These are phyloP conservation scores for Ustilago vetiveriae DNA, from an alignment of 1,284 basidiomycete species.

Conservation along the genomic window DNA sequence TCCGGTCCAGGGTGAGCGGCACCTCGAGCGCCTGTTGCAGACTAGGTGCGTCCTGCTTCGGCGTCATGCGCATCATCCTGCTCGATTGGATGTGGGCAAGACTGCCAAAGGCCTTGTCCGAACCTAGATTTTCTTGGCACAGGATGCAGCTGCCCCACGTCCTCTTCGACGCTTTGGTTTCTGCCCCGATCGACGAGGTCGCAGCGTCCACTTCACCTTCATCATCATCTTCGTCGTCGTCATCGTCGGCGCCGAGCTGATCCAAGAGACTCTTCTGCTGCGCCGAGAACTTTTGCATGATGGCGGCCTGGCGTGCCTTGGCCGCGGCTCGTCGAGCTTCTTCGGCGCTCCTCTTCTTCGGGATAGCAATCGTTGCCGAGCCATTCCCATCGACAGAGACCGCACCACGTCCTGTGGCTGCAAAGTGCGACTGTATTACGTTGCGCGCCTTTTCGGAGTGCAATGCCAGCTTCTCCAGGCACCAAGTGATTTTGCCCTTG, in stretches of 20 bases:
- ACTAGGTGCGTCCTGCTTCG: constrained; percentile 74
- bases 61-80: constrained; percentile 81
- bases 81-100: constrained; percentile 92
- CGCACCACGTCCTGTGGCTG: constrained; percentile 27
- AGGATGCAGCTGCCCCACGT: constrained; percentile 87
- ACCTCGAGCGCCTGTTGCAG: constrained; percentile 79
- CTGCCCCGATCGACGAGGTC: constrained; percentile 12
- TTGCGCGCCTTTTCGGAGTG: constrained; percentile 17
- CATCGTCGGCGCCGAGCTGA: constrained; percentile 57
- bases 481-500: constrained; percentile 54
- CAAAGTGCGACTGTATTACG: constrained; percentile 17
- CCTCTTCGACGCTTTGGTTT: constrained; percentile 31
- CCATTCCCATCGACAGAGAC: constrained; percentile 11
- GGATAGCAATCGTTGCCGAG: constrained; percentile 2
- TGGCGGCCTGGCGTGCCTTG: constrained; percentile 62
- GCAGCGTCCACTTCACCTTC: constrained; percentile 41
- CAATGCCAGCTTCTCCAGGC: constrained; percentile 46
- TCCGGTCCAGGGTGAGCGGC: constrained; percentile 65
- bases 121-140: constrained; percentile 91
- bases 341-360: constrained; percentile 34
- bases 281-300: constrained; percentile 64
- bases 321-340: constrained; percentile 59
- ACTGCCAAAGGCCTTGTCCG: constrained; percentile 80
- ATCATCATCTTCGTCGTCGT: constrained; percentile 51
- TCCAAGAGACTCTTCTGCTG: constrained; percentile 64